Conservation (phyloP, 1,139 yeast genomes). For the Yamadazyma taylorii region DNA sequence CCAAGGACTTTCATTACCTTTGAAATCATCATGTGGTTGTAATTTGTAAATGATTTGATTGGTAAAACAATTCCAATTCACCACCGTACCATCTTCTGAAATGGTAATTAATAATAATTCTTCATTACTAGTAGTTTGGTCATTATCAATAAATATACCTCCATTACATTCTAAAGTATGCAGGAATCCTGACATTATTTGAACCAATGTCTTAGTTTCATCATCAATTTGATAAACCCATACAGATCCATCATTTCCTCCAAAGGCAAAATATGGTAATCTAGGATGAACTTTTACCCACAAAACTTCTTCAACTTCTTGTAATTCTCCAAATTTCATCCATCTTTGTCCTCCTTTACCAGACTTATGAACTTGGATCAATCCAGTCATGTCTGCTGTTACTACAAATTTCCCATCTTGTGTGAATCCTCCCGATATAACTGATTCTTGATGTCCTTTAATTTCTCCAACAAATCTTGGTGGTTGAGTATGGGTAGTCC, state of each 20-base stretch:
- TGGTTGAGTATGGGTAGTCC: slow-evolving; percentile 89
- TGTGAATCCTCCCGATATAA: slow-evolving; percentile 81
- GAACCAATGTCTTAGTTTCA: slow-evolving; percentile 52
- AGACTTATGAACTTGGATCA: slow-evolving; percentile 70
- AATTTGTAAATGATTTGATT: slow-evolving; percentile 67
- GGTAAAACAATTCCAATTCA: slow-evolving; percentile 88
- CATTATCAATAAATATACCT: slow-evolving; percentile 67
- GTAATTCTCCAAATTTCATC: slow-evolving; percentile 68
- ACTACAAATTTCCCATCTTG: slow-evolving; percentile 75
- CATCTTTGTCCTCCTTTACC: slow-evolving; percentile 79
- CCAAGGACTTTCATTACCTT: slow-evolving; percentile 84
- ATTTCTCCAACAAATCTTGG: slow-evolving; percentile 76
- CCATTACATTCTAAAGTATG: slow-evolving; percentile 79
- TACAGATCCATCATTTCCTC: slow-evolving; percentile 89
- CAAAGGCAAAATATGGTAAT: slow-evolving; percentile 82
- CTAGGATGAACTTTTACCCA: slow-evolving; percentile 84
- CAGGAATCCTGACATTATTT: slow-evolving; percentile 76
- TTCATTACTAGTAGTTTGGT: slow-evolving; percentile 47
- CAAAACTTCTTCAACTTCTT: slow-evolving; percentile 76
- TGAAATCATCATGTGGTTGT: slow-evolving; percentile 59
- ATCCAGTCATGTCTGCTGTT: slow-evolving; percentile 95
- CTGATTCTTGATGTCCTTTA: slow-evolving; percentile 82
- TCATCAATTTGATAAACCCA: slow-evolving; percentile 85
- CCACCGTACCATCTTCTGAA: slow-evolving; percentile 86
- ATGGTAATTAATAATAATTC: slow-evolving; percentile 68